Evolutionary conservation across 805 yeast genomes (phyloP).

Genomic region (Schwanniomyces sp.): DNA sequence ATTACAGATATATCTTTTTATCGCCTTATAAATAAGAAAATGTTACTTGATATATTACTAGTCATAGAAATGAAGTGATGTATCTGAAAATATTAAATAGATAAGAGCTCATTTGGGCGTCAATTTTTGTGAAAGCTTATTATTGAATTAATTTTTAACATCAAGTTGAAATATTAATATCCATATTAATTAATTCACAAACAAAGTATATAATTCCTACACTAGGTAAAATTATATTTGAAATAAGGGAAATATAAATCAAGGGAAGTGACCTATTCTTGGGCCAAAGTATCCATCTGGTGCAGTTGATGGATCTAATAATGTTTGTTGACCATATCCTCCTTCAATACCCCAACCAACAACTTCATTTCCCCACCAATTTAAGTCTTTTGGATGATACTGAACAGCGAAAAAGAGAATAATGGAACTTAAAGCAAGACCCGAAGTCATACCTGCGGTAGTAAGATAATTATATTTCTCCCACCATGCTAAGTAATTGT

Average conservation of each 20-base stretch:
- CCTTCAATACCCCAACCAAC: conserved; percentile 34
- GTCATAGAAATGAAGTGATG: no score
- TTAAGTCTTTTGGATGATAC: conserved; percentile 25
- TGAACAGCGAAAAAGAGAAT: conserved; percentile 39
- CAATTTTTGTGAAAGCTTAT: no score
- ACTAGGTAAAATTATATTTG: no score
- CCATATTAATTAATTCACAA: no score
- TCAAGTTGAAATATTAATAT: no score
- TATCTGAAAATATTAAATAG: no score
- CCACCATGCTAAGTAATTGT: conserved; percentile 32
- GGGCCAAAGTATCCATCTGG: conserved; percentile 40
- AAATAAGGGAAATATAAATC: background rate
- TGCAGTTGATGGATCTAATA: conserved; percentile 15
- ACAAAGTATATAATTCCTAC: no score
- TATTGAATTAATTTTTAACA: no score
- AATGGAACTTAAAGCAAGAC: conserved; percentile 33
- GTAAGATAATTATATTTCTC: conserved; percentile 34
- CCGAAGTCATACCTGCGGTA: conserved; percentile 29
- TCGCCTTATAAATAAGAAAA: no score
- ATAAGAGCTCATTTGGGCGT: no score
- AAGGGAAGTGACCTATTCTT: conserved; percentile 15
- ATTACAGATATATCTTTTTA: no score
- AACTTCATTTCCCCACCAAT: conserved; percentile 33
- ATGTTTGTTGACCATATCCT: conserved; percentile 20
- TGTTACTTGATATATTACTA: no score